Evolutionary conservation across 140 eudicot genomes (phyloP), one percentile per base, ranked within the genome.

Genomic region (Bidens hawaiensis): DNA sequence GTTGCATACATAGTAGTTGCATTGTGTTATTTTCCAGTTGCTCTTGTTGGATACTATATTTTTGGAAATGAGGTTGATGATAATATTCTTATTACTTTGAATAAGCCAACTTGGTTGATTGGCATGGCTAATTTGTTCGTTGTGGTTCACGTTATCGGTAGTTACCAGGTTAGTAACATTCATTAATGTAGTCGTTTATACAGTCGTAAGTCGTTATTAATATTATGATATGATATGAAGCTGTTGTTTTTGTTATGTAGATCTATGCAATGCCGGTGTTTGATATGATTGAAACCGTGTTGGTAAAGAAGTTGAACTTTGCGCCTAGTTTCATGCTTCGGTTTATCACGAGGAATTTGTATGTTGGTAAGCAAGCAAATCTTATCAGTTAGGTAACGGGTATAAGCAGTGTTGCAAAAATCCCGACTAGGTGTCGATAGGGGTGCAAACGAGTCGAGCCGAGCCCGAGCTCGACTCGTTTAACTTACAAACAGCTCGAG

Each of bases 251-350:
- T 26, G 45, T 13, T 0, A 6, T 70, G 79, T 36, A 88, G 94
- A 78, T 88, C 10, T 82, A 85, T 18, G 96, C 94, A 10, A 80
- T 84, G 94, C 94, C 94, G 3, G 96, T 88, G 9, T 84, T 88
- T 36, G 94, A 88, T 76, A 84, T 84, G 96, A 62, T 85, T 0
- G 96, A 88, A 64, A 84, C 96, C 3, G 52, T 84, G 33, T 59
- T 84, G 47, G 94, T 88, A 17, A 88, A 85, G 79, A 80, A 80
- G 74, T 31, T 85, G 78, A 34, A 52, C 4, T 88, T 88, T 65
- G 66, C 71, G 69, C 96, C 96, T 33, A 75, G 68, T 60, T 63
- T 58, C 49, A 22, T 9, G 33, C 83, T 84, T 26, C 78, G 94
- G 15, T 84, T 84, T 38, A 53, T 77, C 60, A 73, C 96, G 3